phyloP scores from a whole-genome alignment of 768 basidiomycete genomes.

The Tricholoma flavovirens region DNA sequence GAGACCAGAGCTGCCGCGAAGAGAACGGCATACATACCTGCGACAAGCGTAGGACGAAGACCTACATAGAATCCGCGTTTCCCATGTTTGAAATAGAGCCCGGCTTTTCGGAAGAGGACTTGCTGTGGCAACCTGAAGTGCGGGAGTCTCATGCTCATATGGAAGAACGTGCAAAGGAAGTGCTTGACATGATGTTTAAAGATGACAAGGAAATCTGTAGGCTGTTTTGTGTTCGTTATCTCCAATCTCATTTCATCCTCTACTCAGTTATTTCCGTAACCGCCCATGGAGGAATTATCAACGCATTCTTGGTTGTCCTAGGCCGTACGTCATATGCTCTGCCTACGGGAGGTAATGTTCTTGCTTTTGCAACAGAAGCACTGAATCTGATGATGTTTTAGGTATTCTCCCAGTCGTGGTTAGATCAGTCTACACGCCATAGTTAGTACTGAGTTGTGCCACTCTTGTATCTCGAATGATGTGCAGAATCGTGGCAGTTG shows the following conservation, averaged over 20 bases:
- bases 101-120: conserved; percentile 58
- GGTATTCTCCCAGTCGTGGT: conserved; percentile 18
- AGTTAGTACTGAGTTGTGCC: too few relatives aligned
- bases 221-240: conserved; percentile 16
- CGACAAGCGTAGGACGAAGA: conserved; percentile 50
- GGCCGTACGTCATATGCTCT: conserved; percentile 41
- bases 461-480: too few relatives aligned
- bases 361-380: neutral
- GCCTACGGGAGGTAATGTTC: conserved; percentile 53
- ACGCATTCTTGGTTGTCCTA: conserved; percentile 44
- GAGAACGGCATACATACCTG: conserved; percentile 65
- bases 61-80: conserved; percentile 43
- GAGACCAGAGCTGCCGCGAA: conserved; percentile 57
- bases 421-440: conserved; percentile 7
- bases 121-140: conserved; percentile 47
- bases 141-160: conserved; percentile 49
- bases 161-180: conserved; percentile 39
- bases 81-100: conserved; percentile 50
- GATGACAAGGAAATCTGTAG: conserved; percentile 41
- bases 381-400: conserved; percentile 1
- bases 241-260: neutral
- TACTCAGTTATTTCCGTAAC: conserved; percentile 61
- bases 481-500: too few relatives aligned
- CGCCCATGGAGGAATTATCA: conserved; percentile 59
- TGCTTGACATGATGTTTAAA: conserved; percentile 53